phyloP scores from a whole-genome alignment of 441 rosid species.

The Mallotus repandus region DNA sequence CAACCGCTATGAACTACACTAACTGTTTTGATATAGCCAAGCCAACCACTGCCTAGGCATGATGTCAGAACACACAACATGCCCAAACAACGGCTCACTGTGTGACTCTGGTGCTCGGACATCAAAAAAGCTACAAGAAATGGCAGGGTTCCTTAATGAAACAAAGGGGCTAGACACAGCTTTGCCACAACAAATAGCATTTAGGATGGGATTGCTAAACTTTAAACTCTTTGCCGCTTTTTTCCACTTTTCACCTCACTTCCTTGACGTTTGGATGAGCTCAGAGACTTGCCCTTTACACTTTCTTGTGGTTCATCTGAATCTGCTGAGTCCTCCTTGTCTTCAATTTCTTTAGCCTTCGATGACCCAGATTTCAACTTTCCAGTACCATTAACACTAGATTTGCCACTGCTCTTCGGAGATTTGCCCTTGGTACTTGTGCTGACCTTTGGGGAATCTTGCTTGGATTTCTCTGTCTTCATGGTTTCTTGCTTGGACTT shows the following conservation, averaged over 20 bases:
- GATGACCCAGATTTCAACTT: constrained; percentile 58
- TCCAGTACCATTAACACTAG: constrained; percentile 38
- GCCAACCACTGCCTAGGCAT: constrained; percentile 13
- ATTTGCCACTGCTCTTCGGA: constrained; percentile 43
- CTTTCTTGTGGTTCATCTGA: constrained; percentile 44
- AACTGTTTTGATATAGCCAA: constrained; percentile 19
- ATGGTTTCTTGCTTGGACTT: constrained; percentile 49
- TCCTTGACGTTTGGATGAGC: constrained; percentile 50
- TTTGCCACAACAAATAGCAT: background rate
- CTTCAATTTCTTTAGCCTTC: constrained; percentile 50
- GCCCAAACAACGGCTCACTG: constrained; percentile 32
- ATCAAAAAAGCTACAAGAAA: constrained; percentile 16
- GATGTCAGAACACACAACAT: constrained; percentile 10
- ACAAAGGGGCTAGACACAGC: constrained; percentile 6
- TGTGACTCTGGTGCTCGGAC: constrained; percentile 16
- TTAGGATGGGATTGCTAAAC: background rate
- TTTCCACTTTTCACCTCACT: constrained; percentile 56
- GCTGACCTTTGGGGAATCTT: constrained; percentile 42
- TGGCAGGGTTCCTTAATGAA: constrained; percentile 7
- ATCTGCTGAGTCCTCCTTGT: constrained; percentile 38
- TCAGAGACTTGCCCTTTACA: constrained; percentile 40
- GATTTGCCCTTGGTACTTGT: constrained; percentile 39
- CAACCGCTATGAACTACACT: constrained; percentile 33
- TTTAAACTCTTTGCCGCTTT: constrained; percentile 55
- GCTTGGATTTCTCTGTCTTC: constrained; percentile 51